These are phyloP conservation scores for Aegilops tauschii DNA, from an alignment of 176 grass and related monocot species.

Conservation along the genomic window DNA sequence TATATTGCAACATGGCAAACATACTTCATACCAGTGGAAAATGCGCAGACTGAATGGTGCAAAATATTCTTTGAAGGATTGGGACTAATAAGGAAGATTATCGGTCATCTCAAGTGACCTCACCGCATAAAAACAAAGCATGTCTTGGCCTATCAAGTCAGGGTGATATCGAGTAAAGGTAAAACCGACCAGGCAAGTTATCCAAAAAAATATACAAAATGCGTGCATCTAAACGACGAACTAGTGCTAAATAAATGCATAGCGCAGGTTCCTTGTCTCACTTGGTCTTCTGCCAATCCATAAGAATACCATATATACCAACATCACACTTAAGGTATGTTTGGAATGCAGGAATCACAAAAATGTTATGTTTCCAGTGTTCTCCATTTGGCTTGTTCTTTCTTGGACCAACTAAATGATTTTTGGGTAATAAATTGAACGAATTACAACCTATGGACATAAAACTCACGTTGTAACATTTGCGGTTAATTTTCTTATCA, in stretches of 20 bases:
- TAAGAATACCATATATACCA: too few relatives aligned
- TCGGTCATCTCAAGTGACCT: not conserved
- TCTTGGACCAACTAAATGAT: not conserved
- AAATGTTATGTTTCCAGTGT: not conserved
- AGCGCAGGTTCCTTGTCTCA: not conserved
- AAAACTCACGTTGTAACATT: not conserved
- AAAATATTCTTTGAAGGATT: not conserved
- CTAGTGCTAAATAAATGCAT: not conserved
- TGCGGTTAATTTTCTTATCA: not conserved
- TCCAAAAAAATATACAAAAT: not conserved
- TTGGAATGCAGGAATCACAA: too few relatives aligned
- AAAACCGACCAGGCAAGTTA: not conserved
- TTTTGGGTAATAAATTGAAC: not conserved
- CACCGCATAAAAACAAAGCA: not conserved
- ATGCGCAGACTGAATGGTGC: too few relatives aligned
- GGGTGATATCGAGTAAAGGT: not conserved
- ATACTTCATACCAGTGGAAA: too few relatives aligned
- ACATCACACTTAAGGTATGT: too few relatives aligned
- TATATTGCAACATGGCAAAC: too few relatives aligned
- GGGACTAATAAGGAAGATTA: not conserved
- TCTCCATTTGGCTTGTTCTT: not conserved
- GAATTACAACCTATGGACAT: not conserved
- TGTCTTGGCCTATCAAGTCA: conserved; percentile 3
- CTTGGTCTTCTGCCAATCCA: not conserved
- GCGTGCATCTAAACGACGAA: not conserved